Base-by-base conservation (phyloP, 2,329 filamentous ascomycete genomes). In the Ceratocystiopsis minuta region DNA sequence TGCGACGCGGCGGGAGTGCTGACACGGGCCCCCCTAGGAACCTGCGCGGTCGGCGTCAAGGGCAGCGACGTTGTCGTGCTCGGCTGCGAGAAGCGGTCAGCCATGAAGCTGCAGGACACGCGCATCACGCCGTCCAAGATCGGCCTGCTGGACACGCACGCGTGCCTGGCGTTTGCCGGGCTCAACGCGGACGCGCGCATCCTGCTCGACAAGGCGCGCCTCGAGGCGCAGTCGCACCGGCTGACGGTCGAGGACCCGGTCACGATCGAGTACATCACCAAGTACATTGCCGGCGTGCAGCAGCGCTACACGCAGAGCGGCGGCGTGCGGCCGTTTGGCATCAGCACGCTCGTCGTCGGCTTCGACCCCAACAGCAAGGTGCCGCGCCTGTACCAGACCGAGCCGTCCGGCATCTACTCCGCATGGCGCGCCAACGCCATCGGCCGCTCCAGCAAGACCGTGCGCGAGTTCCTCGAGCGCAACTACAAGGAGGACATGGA, bases 351-450 rank as follows among this genome's bases (percentile, higher is more conserved):
- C 59, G 86, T 98, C 53, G 88, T 98, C 48, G 90, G 90, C n/a
- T 98, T 98, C 57, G 90, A 98, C 66, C 83, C 86, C 53, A 84
- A 83, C 53, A 88, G 86, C 68, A 78, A 80, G 57, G 79, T 79
- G 43, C 88, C 90, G 42, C 75, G 87, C 53, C 70, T 98, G 46
- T 98, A 96, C 63, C 88, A 95, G 73, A 98, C 90, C 4, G 90
- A 98, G 67, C 90, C 92, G n/a, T 94, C 86, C 49, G 90, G 92
- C 46, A 98, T 98, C 61, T 98, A 96, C 70, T 95, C 86, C 44
- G 90, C 90, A 60, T 98, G 90, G 90, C 96, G 98, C 72, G 92
- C 90, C 54, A 98, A 98, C 58, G 90, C 90, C 44, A 98, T 98
- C 56, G 90, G 90, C 45, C 81, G 90, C 56, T 96, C 88, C 41